phyloP scores from a whole-genome alignment of 2,329 filamentous ascomycete species.

The Fusarium sp. region DNA sequence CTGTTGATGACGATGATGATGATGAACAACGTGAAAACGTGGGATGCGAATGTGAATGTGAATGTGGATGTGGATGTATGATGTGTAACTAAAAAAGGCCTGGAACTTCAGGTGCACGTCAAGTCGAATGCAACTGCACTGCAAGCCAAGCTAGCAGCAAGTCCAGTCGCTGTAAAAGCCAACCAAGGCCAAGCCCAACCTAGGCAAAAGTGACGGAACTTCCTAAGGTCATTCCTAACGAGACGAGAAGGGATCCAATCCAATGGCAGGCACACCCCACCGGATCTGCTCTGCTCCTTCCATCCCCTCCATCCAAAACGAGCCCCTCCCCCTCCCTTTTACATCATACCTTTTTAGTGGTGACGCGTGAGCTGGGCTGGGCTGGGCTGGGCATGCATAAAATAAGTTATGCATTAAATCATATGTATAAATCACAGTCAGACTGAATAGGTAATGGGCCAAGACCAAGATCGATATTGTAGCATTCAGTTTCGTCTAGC shows the following conservation, averaged over 20 bases:
- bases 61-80: conserved; percentile 25
- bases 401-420: neutral
- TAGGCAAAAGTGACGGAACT: conserved; percentile 14
- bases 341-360: conserved; percentile 39
- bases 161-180: neutral
- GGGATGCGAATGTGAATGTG: neutral
- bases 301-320: conserved; percentile 2
- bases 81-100: conserved; percentile 35
- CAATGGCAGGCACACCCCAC: conserved; percentile 9
- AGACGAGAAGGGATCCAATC: conserved; percentile 1
- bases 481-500: neutral
- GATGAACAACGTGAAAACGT: too few species aligned
- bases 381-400: neutral
- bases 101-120: conserved; percentile 37
- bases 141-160: conserved; percentile 4
- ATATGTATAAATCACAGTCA: neutral
- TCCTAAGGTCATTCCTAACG: conserved; percentile 3
- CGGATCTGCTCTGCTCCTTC: conserved; percentile 22
- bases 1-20: conserved; percentile 24
- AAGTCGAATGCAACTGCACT: conserved; percentile 24
- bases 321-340: conserved; percentile 43
- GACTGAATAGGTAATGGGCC: neutral
- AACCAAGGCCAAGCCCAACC: neutral
- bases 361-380: neutral
- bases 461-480: neutral